phyloP scores from a whole-genome alignment of 352 stramenopile genomes.

The Phytophthora syringae region DNA sequence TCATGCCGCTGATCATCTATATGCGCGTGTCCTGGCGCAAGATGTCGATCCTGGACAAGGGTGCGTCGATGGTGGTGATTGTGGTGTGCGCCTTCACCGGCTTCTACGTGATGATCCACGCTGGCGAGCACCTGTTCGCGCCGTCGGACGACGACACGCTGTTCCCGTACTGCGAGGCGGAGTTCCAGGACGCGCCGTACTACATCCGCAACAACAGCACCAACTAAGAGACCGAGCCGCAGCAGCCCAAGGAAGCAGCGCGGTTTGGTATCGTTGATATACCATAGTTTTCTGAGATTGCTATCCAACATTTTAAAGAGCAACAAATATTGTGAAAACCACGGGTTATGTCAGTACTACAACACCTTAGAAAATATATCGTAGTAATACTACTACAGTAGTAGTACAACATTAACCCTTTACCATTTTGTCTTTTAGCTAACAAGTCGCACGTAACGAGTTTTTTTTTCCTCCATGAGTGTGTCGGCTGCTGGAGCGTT shows the following conservation, averaged over 20 bases:
- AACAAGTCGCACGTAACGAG: too few relatives aligned
- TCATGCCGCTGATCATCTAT: constrained; percentile 60
- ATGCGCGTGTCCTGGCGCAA: constrained; percentile 50
- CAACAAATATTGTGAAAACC: too few relatives aligned
- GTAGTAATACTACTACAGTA: too few relatives aligned
- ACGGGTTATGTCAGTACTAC: too few relatives aligned
- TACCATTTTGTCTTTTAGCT: too few relatives aligned
- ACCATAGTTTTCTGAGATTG: constrained; percentile 16
- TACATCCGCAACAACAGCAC: constrained; percentile 45
- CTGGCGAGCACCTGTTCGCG: constrained; percentile 58
- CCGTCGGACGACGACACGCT: too few relatives aligned
- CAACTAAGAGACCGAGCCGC: constrained; percentile 29
- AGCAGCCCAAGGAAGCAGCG: constrained; percentile 7
- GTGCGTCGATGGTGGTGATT: constrained; percentile 42
- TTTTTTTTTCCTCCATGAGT: not conserved
- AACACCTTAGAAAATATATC: too few relatives aligned
- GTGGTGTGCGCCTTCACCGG: constrained; percentile 53
- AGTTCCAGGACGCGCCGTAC: constrained; percentile 50
- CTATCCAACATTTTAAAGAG: not conserved
- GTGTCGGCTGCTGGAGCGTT: constrained; percentile 40
- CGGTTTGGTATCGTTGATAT: constrained; percentile 19
- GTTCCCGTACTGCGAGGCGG: too few relatives aligned
- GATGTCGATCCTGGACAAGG: constrained; percentile 55
- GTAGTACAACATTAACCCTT: too few relatives aligned
- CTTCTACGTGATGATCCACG: constrained; percentile 59